phyloP scores from a whole-genome alignment of 805 yeast species.

The Teunomyces aglyptinius region DNA sequence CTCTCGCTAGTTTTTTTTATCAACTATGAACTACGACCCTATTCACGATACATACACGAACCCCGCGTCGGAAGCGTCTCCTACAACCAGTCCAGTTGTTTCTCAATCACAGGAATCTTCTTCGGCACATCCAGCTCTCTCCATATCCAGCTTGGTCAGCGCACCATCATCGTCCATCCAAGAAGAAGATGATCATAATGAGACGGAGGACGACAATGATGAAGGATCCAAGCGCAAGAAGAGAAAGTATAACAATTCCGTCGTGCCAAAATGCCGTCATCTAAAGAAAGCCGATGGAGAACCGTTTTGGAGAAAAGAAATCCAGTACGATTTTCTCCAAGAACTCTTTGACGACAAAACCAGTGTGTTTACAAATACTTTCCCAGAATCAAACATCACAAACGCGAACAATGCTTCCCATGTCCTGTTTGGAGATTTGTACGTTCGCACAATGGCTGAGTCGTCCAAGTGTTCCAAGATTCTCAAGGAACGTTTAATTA shows the following conservation, averaged over 20 bases:
- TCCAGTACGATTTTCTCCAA: slow-evolving; percentile 76
- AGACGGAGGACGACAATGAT: slow-evolving; percentile 12
- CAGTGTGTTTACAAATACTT: slow-evolving; percentile 67
- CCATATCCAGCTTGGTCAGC: slow-evolving; percentile 10
- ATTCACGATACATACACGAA: slow-evolving; percentile 35
- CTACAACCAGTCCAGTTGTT: neutral
- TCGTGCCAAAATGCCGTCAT: slow-evolving; percentile 46
- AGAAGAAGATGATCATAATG: slow-evolving; percentile 6
- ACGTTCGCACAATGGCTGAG: slow-evolving; percentile 76
- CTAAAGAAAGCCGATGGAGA: slow-evolving; percentile 89
- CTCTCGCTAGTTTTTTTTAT: neutral
- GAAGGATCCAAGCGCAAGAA: slow-evolving; percentile 12
- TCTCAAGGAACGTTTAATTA: slow-evolving; percentile 69
- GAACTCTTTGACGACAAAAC: slow-evolving; percentile 61
- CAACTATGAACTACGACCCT: slow-evolving; percentile 42
- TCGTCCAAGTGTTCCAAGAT: slow-evolving; percentile 82
- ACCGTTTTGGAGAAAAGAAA: slow-evolving; percentile 84
- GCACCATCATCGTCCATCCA: slow-evolving; percentile 1
- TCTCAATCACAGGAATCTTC: slow-evolving; percentile 1
- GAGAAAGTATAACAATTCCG: slow-evolving; percentile 15
- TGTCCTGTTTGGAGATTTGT: slow-evolving; percentile 79
- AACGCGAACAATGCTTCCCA: slow-evolving; percentile 40
- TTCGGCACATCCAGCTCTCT: slow-evolving; percentile 2
- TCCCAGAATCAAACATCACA: slow-evolving; percentile 40
- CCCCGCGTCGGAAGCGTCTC: neutral